phyloP scores from a whole-genome alignment of 2,329 filamentous ascomycete species.

The Juglanconis juglandina region DNA sequence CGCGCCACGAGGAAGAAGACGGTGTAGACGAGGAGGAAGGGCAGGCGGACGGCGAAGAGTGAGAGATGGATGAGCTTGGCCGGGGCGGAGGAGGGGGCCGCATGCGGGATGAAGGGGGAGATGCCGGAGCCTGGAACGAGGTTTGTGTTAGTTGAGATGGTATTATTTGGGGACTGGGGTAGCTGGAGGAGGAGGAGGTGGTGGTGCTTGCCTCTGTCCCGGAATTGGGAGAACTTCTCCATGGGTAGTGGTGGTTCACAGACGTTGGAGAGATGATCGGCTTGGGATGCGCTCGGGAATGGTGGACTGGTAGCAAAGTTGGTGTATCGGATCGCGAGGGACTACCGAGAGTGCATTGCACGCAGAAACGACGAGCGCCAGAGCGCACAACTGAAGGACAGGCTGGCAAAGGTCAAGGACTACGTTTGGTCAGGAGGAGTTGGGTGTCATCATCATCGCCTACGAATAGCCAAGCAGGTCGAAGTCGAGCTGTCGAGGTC shows the following conservation, averaged over 20 bases:
- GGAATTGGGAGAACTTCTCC: slow-evolving; percentile 94
- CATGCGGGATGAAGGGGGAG: slow-evolving; percentile 86
- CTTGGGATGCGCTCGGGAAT: not conserved
- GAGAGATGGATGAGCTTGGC: slow-evolving; percentile 63
- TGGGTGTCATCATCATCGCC: not conserved
- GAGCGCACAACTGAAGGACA: not conserved
- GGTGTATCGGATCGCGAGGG: not conserved
- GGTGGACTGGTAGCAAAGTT: not conserved
- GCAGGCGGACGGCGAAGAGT: slow-evolving; percentile 78
- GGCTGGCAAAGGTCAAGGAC: too few relatives aligned
- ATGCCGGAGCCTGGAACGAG: slow-evolving; percentile 77
- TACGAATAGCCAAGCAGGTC: not conserved
- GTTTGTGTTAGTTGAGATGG: not conserved
- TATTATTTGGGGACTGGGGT: not conserved
- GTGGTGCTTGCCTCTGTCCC: slow-evolving; percentile 70
- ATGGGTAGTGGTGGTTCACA: slow-evolving; percentile 43
- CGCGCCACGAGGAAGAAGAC: slow-evolving; percentile 73
- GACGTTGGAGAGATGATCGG: not conserved
- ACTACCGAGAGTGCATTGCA: not conserved
- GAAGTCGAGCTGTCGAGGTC: not conserved
- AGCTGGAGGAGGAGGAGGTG: not conserved
- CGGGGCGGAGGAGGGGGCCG: slow-evolving; percentile 60
- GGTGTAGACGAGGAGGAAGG: slow-evolving; percentile 67
- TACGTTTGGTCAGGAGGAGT: too few relatives aligned
- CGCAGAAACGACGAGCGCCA: slow-evolving; percentile 1